A percentile compares a stretch with the other conserved stretches of the same genome.
Conservation (phyloP, 495 filamentous ascomycete genomes). For the Trichoderma orchidacearum region DNA sequence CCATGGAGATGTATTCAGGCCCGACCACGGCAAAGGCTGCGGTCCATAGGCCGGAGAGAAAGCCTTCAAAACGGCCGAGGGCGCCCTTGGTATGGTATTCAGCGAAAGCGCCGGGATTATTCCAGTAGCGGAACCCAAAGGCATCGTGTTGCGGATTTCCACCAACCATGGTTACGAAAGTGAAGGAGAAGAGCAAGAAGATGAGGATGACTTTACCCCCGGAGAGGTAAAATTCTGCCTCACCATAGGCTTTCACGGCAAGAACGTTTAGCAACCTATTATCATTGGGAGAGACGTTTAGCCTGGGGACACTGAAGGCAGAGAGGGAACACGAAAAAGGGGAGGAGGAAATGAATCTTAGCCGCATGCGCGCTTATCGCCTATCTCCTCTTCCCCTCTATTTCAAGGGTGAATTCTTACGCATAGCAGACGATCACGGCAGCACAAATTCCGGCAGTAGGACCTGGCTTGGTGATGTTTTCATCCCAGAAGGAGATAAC, state of each 20-base stretch:
- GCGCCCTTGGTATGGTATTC: conserved; percentile 41
- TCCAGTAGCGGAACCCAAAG: conserved; percentile 47
- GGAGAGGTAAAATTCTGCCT: conserved; percentile 35
- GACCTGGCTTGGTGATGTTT: conserved; percentile 32
- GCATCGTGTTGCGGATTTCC: conserved; percentile 30
- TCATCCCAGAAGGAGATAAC: conserved; percentile 48
- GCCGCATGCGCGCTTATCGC: not conserved
- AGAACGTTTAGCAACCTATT: conserved; percentile 29
- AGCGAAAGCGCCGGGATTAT: conserved; percentile 51
- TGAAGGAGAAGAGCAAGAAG: conserved; percentile 28
- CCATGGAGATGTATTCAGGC: conserved; percentile 27
- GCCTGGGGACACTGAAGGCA: not conserved
- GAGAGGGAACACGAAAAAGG: not conserved
- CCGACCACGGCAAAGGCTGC: conserved; percentile 22
- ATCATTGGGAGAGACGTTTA: conserved; percentile 6
- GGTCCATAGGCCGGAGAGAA: conserved; percentile 23
- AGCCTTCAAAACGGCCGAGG: conserved; percentile 30
- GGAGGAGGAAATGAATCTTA: not conserved
- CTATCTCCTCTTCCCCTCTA: not conserved
- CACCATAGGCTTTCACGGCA: conserved; percentile 30
- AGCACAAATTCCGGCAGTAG: conserved; percentile 35
- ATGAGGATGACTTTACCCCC: conserved; percentile 33
- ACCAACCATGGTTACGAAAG: conserved; percentile 37
- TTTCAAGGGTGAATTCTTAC: conserved; percentile 16
- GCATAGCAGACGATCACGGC: conserved; percentile 42